Percentiles rank a stretch among this genome's conserved stretches.
Evolutionary conservation across 2,329 filamentous ascomycete species (phyloP).

Genomic region (Talaromyces atroroseus): DNA sequence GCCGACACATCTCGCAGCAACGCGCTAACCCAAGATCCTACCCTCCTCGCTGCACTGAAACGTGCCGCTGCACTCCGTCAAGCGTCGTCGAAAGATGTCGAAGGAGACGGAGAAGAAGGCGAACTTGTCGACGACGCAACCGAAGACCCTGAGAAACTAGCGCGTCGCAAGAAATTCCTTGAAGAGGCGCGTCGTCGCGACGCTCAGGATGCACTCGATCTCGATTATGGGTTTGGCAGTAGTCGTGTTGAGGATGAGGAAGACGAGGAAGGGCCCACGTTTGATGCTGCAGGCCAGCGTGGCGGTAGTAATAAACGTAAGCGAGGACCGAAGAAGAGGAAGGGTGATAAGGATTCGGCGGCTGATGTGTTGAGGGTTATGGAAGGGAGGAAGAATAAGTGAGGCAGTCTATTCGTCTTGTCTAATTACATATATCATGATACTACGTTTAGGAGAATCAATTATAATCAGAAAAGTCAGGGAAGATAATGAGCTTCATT

Average conservation of each 20-base stretch:
- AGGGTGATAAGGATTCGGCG: slow-evolving; percentile 59
- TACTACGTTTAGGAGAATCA: not conserved
- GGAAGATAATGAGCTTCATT: not conserved
- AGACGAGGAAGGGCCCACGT: slow-evolving; percentile 54
- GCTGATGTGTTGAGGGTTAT: slow-evolving; percentile 75
- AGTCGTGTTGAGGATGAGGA: slow-evolving; percentile 84
- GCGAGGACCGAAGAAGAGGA: slow-evolving; percentile 51
- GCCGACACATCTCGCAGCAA: slow-evolving; percentile 38
- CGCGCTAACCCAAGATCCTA: slow-evolving; percentile 61
- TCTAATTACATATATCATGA: too few relatives aligned
- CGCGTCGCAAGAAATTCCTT: slow-evolving; percentile 69
- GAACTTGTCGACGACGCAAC: slow-evolving; percentile 32
- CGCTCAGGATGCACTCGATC: slow-evolving; percentile 78
- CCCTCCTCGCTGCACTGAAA: slow-evolving; percentile 76
- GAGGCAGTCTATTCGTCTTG: not conserved
- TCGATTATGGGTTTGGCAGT: slow-evolving; percentile 91
- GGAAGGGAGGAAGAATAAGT: slow-evolving; percentile 53
- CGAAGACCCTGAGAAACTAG: slow-evolving; percentile 57
- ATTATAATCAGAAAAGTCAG: not conserved
- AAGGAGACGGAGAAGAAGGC: not conserved
- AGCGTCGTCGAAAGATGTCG: slow-evolving; percentile 34
- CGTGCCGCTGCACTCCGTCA: slow-evolving; percentile 64
- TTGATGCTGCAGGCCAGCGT: slow-evolving; percentile 31
- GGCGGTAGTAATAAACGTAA: slow-evolving; percentile 41
- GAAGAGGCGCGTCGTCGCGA: slow-evolving; percentile 51